phyloP scores from a whole-genome alignment of 2,329 filamentous ascomycete genomes.

The Raffaelea ambrosiae region DNA sequence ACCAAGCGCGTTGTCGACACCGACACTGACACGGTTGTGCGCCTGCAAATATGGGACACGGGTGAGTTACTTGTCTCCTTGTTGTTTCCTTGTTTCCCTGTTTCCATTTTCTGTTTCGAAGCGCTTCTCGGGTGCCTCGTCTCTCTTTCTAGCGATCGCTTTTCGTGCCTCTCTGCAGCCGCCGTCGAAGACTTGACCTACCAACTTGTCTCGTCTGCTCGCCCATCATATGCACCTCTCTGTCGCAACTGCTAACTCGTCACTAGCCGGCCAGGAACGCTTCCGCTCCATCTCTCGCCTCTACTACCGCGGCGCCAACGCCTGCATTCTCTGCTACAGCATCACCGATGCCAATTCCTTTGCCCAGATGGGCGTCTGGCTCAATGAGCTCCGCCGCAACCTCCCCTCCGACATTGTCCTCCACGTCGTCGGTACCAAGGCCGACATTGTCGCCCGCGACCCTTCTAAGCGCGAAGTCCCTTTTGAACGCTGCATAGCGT shows the following conservation, averaged over 20 bases:
- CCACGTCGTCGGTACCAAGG: constrained; percentile 92
- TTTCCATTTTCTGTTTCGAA: neutral
- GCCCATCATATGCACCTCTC: neutral
- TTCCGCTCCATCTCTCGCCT: constrained; percentile 91
- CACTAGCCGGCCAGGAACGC: constrained; percentile 82
- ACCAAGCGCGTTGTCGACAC: constrained; percentile 74
- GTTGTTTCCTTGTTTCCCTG: neutral
- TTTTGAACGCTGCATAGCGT: constrained; percentile 92
- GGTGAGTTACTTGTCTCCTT: constrained; percentile 30
- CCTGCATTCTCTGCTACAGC: constrained; percentile 89
- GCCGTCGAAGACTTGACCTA: too few species aligned
- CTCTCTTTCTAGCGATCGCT: neutral
- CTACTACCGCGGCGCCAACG: constrained; percentile 93
- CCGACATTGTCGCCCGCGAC: constrained; percentile 81
- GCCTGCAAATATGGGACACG: constrained; percentile 96
- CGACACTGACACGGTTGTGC: constrained; percentile 76
- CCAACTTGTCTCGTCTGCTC: neutral
- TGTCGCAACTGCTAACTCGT: neutral
- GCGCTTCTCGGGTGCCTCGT: too few species aligned
- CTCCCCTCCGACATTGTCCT: constrained; percentile 71
- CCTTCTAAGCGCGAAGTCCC: constrained; percentile 73
- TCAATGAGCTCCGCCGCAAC: constrained; percentile 74
- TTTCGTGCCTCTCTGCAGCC: constrained; percentile 11
- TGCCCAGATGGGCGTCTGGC: constrained; percentile 86
- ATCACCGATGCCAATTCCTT: constrained; percentile 83